Evolutionary conservation across 1,284 basidiomycete species (phyloP).

Genomic region (Takashimella tepidaria): DNA sequence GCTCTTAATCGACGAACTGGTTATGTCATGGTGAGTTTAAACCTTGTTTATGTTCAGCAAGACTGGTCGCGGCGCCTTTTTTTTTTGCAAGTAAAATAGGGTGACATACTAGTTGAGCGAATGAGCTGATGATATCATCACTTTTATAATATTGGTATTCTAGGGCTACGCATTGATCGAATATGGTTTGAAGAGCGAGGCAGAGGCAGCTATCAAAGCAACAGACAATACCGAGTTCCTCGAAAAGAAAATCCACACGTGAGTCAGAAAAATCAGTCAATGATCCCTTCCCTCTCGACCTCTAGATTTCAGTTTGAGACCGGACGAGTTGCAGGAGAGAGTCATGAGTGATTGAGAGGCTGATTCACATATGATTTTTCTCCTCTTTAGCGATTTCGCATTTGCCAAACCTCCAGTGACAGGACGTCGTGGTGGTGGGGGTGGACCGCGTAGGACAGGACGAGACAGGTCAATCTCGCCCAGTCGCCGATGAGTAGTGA

Average conservation of each 20-base stretch:
- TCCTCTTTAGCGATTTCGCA: constrained; percentile 70
- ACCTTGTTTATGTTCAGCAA: too few species aligned
- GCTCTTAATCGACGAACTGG: constrained; percentile 96
- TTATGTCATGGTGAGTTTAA: constrained; percentile 82
- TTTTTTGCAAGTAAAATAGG: background rate
- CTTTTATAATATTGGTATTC: background rate
- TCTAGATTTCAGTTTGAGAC: background rate
- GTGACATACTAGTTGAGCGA: too few species aligned
- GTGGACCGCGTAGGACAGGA: constrained; percentile 18
- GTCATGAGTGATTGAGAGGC: too few species aligned
- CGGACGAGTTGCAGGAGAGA: background rate
- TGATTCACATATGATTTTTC: background rate
- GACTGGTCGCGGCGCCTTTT: too few species aligned
- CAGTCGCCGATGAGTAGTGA: too few species aligned
- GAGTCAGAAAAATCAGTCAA: constrained; percentile 12
- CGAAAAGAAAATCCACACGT: constrained; percentile 76
- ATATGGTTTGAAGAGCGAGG: constrained; percentile 88
- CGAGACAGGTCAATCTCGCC: constrained; percentile 39
- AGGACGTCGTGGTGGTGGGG: constrained; percentile 14
- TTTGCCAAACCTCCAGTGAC: constrained; percentile 81
- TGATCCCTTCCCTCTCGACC: background rate
- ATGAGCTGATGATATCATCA: too few species aligned
- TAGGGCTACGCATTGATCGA: constrained; percentile 95
- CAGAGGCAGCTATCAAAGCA: constrained; percentile 79
- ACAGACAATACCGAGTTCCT: constrained; percentile 76